Evolutionary conservation across 768 basidiomycete species (phyloP), one percentile per base, ranked within the genome.

Genomic region (Lactarius hengduanensis): DNA sequence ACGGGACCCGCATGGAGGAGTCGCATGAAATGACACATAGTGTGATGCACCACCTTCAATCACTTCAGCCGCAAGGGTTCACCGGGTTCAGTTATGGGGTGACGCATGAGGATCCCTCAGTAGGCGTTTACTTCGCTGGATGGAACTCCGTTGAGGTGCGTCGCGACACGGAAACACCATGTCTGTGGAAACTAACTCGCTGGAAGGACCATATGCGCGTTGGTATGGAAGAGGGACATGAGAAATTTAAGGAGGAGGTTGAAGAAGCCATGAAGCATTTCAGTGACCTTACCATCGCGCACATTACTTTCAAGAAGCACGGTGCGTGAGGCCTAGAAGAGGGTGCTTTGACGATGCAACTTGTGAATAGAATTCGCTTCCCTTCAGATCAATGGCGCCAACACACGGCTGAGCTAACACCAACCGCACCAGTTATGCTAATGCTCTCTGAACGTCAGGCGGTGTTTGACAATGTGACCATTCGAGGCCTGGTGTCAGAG

Each of bases 141-240:
- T 66, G 65, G 65, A 41, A 20, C 4, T n/a, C 30, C 5, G 26
- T 63, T 22, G 65, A 66, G 65, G 65, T 66, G 1, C 56, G 56
- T 62, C 22, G 26, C 15, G 13, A 28, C 4, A 22, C 6, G 15
- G 50, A 16, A 28, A 22, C 26, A 2, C 13, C 13, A 28, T 13
- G 13, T 22, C 13, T n/a, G 2, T 26, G 22, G 11, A 53, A 53
- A 26, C 50, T 26, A 26, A 53, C 26, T 5, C 15, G 6, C 50
- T 26, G 11, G 13, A 26, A 26, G 26, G 22, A 26, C 5, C 50
- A 53, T 28, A 26, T 53, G 26, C 5, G 22, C 11, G 0, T 28
- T 4, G 50, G 50, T 15, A 53, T 53, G 22, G 50, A 15, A 28
- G 50, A 53, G 26, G 50, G 50, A 26, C 50, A 28, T 22, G 50